Conservation (phyloP, 257 asterid genomes). For the Rauvolfia tetraphylla region DNA sequence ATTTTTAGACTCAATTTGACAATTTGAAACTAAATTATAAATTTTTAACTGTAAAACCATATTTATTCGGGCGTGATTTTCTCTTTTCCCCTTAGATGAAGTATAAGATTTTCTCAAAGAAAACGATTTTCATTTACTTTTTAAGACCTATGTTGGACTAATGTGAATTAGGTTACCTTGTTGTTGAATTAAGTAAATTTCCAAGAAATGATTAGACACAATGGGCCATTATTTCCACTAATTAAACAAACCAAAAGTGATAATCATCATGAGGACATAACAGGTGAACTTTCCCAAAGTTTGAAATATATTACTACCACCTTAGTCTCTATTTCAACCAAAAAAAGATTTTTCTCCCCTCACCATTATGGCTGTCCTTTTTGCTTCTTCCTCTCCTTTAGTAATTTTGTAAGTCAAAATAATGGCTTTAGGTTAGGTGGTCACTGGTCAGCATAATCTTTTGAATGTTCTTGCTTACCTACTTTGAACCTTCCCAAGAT, state of each 20-base stretch:
- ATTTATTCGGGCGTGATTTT: too few relatives aligned
- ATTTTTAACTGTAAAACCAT: too few relatives aligned
- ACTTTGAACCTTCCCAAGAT: slow-evolving; percentile 22
- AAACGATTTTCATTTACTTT: too few relatives aligned
- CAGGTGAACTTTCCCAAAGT: slow-evolving; percentile 23
- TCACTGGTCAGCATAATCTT: slow-evolving; percentile 30
- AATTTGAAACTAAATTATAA: too few relatives aligned
- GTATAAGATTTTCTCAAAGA: too few relatives aligned
- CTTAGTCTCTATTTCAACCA: background rate
- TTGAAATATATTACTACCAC: slow-evolving; percentile 24
- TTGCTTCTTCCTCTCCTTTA: background rate
- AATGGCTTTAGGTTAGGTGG: slow-evolving; percentile 28
- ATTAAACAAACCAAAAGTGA: slow-evolving; percentile 9
- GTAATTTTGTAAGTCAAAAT: slow-evolving; percentile 17
- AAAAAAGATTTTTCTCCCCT: background rate
- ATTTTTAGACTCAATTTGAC: too few relatives aligned
- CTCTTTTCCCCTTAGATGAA: too few relatives aligned
- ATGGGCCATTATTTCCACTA: background rate
- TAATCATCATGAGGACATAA: slow-evolving; percentile 15
- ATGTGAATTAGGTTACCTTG: background rate
- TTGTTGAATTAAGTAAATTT: background rate
- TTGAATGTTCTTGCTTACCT: slow-evolving; percentile 26
- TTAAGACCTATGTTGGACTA: too few relatives aligned
- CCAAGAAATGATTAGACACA: slow-evolving; percentile 4
- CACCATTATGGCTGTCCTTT: background rate